phyloP scores from a whole-genome alignment of 805 yeast species.

The Yarrowia alimentaria region DNA sequence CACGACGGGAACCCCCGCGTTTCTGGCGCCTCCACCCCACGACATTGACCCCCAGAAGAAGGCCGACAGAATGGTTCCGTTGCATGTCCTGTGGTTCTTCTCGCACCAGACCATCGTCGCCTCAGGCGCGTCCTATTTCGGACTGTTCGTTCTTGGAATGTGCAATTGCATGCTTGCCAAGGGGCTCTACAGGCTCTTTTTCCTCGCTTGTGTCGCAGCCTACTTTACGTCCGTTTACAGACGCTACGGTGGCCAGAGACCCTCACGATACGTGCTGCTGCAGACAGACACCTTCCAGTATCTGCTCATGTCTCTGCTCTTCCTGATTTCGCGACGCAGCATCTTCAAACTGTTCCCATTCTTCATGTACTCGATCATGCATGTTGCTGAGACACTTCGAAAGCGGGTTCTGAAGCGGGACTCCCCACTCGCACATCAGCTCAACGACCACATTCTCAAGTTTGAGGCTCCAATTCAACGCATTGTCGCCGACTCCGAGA shows the following conservation, averaged over 20 bases:
- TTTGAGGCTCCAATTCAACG: slow-evolving; percentile 55
- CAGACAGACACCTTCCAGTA: slow-evolving; percentile 24
- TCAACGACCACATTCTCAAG: slow-evolving; percentile 46
- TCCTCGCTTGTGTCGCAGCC: slow-evolving; percentile 46
- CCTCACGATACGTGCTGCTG: slow-evolving; percentile 19
- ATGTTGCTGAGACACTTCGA: slow-evolving; percentile 21
- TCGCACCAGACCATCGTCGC: slow-evolving; percentile 23
- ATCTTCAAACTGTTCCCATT: slow-evolving; percentile 22
- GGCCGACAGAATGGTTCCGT: slow-evolving; percentile 17
- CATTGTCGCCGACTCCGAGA: slow-evolving; percentile 54
- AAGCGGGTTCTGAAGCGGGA: slow-evolving; percentile 18
- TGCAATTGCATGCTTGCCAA: slow-evolving; percentile 18
- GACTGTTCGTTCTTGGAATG: not conserved
- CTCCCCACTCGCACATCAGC: slow-evolving; percentile 32
- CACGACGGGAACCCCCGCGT: slow-evolving; percentile 16
- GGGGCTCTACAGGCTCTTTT: slow-evolving; percentile 51
- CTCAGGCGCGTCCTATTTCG: slow-evolving; percentile 9
- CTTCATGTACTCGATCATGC: slow-evolving; percentile 22
- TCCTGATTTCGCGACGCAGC: slow-evolving; percentile 9
- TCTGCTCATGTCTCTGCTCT: slow-evolving; percentile 12
- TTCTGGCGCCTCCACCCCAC: not conserved
- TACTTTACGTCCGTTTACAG: slow-evolving; percentile 14
- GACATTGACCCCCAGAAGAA: slow-evolving; percentile 7
- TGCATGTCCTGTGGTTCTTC: slow-evolving; percentile 21
- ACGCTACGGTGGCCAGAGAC: slow-evolving; percentile 26